Evolutionary conservation across 2,329 filamentous ascomycete species (phyloP), one percentile per base, ranked within the genome.

Genomic region (Pezicula carpinea): DNA sequence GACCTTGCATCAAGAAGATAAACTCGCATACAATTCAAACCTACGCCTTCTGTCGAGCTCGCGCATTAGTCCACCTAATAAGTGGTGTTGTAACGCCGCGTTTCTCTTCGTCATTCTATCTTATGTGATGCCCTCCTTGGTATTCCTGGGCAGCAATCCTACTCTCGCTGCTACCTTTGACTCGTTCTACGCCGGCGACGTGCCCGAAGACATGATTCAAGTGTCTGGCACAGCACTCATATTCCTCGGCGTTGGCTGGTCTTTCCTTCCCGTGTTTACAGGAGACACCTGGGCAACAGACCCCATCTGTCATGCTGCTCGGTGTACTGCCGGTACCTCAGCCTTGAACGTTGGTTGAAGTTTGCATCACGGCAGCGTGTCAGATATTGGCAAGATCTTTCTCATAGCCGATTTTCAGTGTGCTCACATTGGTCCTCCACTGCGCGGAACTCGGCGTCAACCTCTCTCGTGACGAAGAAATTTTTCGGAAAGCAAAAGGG

Each of bases 361-460:
- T 8, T 48, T 51, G 1, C 48, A 51, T 3, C 50, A 43, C 14
- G 55, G 55, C 5, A 40, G 49, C 1, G 46, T 52, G 4, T 57
- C 53, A 10, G 54, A 49, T 7, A 39, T 60, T 6, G 56, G 53
- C 6, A 52, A 53, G n/a, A 57, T 64, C 26, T 57, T 60, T 42
- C 45, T 61, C 11, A 57, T 63, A 36, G 53, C 54, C 11, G 47
- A 39, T 6, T 54, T 64, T 35, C 63, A 64, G 49, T 3, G 42
- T 53, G 19, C 49, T 62, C 7, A 58, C 54, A 36, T 34, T 52
- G 32, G 49, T 47, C 5, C 50, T 56, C 6, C 54, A 55, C 57
- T 82, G 79, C 44, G 69, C 81, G 59, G 76, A 76, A 55, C 74
- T 76, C 58, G 68, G 82, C 53, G 63, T 74, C 59, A 64, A 82